Base-by-base conservation (phyloP, 306 rosid species). In the Prinsepia uniflora region DNA sequence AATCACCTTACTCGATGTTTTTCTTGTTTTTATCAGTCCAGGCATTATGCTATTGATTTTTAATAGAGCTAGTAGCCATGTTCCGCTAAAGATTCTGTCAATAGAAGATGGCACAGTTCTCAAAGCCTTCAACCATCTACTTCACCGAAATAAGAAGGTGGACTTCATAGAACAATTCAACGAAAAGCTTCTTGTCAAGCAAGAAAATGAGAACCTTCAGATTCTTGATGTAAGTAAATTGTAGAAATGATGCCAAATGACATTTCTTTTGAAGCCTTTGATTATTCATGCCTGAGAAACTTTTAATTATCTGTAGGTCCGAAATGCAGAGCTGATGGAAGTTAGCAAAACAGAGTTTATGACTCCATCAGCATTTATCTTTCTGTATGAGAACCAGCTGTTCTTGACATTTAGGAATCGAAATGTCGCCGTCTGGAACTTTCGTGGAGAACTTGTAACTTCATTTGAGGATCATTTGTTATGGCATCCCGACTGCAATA, bases 21-120 rank as follows among this genome's bases (percentile, higher is more conserved):
- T 68, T 60, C 24, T 76, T 74, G 40, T 68, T 76, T 72, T 53
- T 73, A 79, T 62, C 85, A 89, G 96, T 67, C 92, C 92, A 40
- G 96, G 96, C 70, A 89, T 89, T 84, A 89, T 89, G 96, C 78
- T 90, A 42, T 71, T 90, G 76, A 90, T 90, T 67, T 87, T 81
- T 80, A 73, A 75, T 61, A 84, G 91, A 86, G 74, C 88, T 20
- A 81, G 73, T 62, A 76, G 96, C 54, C 86, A 90, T 69, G 91
- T 90, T 78, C 93, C 91, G 56, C 89, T 90, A 22, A 79, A 87
- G 76, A 90, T 90, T 79, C 81, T 90, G 60, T 90, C 96, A 50
- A 90, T 90, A 55, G 93, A 90, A 83, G 96, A 90, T 76, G 93
- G 96, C 73, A 82, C 93, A n/a, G 96, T 90, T 76, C 93, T 90